A percentile compares a stretch with the other conserved stretches of the same genome.
Evolutionary conservation across 805 yeast species (phyloP).

Genomic region (Ogataea paraovalis): DNA sequence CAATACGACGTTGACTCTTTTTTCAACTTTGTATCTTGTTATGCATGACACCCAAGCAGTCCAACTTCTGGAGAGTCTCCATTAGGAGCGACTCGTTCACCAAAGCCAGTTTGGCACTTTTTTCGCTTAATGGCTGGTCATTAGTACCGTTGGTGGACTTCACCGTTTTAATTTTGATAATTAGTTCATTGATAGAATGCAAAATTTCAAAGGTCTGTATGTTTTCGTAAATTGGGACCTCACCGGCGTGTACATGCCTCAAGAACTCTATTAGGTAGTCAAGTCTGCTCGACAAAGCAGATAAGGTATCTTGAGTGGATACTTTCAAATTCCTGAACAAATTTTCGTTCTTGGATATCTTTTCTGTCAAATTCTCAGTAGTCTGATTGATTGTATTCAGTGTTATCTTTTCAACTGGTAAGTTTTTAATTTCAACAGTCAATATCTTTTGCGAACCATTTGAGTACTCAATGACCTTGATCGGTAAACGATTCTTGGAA

Average conservation of each 20-base stretch:
- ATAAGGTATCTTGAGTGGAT: slow-evolving; percentile 1
- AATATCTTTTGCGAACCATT: background rate
- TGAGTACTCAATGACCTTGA: background rate
- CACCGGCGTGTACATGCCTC: slow-evolving; percentile 5
- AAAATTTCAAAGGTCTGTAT: slow-evolving; percentile 6
- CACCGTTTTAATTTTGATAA: slow-evolving; percentile 6
- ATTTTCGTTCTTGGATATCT: background rate
- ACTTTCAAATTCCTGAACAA: slow-evolving; percentile 3
- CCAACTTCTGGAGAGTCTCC: slow-evolving; percentile 9
- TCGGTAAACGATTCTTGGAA: slow-evolving; percentile 2
- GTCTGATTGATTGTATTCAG: slow-evolving; percentile 11
- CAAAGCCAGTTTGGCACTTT: slow-evolving; percentile 5
- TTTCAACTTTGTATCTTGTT: background rate
- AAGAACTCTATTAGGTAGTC: slow-evolving; percentile 11
- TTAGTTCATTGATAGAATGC: slow-evolving; percentile 10
- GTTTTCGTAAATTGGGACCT: background rate
- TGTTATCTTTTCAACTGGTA: slow-evolving; percentile 14
- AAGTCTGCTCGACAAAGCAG: slow-evolving; percentile 4
- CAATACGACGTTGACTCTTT: background rate
- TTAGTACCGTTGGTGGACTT: background rate
- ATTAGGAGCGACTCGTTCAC: slow-evolving; percentile 11
- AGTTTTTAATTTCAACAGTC: slow-evolving; percentile 8
- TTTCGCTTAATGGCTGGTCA: background rate
- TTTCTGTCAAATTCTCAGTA: background rate
- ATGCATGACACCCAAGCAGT: slow-evolving; percentile 5